A percentile compares a stretch with the other conserved stretches of the same genome.
These are phyloP conservation scores for Capsella bursapastoris DNA, from an alignment of 345 rosid genomes.

Conservation along the genomic window DNA sequence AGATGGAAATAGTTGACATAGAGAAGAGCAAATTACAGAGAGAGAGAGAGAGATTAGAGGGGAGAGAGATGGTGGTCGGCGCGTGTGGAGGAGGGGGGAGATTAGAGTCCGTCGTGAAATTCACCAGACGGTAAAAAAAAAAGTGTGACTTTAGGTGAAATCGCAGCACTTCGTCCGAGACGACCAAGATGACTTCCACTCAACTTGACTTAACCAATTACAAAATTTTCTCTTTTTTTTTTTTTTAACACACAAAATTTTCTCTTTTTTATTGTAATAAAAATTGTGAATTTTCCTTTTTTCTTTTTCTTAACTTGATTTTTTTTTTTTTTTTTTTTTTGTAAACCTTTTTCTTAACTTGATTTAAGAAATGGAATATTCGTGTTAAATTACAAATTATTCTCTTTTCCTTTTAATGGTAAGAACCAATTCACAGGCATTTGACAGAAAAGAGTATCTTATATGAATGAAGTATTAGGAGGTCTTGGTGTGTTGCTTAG, in stretches of 20 bases:
- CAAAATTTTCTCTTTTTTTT: not conserved
- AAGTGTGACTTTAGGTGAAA: conserved; percentile 19
- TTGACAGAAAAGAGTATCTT: not conserved
- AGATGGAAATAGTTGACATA: conserved; percentile 15
- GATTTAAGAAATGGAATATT: not conserved
- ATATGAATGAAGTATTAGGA: conserved; percentile 3
- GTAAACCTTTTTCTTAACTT: not conserved
- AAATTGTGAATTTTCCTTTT: not conserved
- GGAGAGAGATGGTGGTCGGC: conserved; percentile 20
- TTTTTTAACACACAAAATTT: no score
- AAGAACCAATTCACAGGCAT: not conserved
- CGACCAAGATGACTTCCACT: conserved; percentile 32
- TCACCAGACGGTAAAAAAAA: conserved; percentile 24
- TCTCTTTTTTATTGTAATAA: not conserved
- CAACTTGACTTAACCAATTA: not conserved
- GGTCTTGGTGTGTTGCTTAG: conserved; percentile 46
- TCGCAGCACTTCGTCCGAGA: conserved; percentile 18
- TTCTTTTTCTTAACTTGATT: not conserved
- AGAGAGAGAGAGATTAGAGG: not conserved
- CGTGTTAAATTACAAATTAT: not conserved
- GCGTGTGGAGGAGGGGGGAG: conserved; percentile 28
- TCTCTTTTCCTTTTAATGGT: not conserved
- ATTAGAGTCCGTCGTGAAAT: conserved; percentile 25
- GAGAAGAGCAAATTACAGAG: conserved; percentile 32
- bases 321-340: not conserved